Percentiles rank a stretch among this genome's conserved stretches.
Evolutionary conservation across 805 yeast species (phyloP).

Genomic region (Ogataea pini): DNA sequence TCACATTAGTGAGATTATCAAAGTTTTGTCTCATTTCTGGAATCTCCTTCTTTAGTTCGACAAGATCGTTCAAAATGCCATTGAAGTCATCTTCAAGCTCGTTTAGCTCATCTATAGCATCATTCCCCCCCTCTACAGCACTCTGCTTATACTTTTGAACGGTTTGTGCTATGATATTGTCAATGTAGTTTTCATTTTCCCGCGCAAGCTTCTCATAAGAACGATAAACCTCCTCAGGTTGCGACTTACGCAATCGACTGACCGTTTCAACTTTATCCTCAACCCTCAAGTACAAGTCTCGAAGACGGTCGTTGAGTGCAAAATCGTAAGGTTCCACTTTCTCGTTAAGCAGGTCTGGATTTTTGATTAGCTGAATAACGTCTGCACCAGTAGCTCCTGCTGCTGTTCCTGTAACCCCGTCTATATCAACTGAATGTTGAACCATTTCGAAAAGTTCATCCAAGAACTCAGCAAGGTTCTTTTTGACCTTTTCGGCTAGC

Average conservation of each 20-base stretch:
- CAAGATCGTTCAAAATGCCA: constrained; percentile 30
- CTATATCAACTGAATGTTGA: constrained; percentile 55
- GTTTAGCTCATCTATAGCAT: not conserved
- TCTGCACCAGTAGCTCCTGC: not conserved
- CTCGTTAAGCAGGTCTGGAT: constrained; percentile 24
- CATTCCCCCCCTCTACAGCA: constrained; percentile 3
- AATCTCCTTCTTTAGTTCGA: constrained; percentile 37
- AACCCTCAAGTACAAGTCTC: constrained; percentile 56
- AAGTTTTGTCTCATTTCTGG: constrained; percentile 41
- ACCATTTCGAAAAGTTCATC: constrained; percentile 58
- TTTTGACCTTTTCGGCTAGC: constrained; percentile 41
- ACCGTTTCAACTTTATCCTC: constrained; percentile 63
- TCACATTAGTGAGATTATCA: constrained; percentile 31
- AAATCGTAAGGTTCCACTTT: constrained; percentile 72
- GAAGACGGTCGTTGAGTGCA: constrained; percentile 57
- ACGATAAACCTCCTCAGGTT: constrained; percentile 45
- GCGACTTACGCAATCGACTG: constrained; percentile 52
- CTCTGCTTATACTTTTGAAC: constrained; percentile 13
- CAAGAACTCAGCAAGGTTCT: constrained; percentile 46
- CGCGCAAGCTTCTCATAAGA: constrained; percentile 37
- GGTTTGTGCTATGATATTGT: constrained; percentile 22
- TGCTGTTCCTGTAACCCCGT: constrained; percentile 34
- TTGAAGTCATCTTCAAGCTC: constrained; percentile 17
- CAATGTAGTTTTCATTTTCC: constrained; percentile 17
- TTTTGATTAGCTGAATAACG: constrained; percentile 11